Evolutionary conservation across 495 filamentous ascomycete species (phyloP).

Genomic region (Lasiosphaeria miniovina): DNA sequence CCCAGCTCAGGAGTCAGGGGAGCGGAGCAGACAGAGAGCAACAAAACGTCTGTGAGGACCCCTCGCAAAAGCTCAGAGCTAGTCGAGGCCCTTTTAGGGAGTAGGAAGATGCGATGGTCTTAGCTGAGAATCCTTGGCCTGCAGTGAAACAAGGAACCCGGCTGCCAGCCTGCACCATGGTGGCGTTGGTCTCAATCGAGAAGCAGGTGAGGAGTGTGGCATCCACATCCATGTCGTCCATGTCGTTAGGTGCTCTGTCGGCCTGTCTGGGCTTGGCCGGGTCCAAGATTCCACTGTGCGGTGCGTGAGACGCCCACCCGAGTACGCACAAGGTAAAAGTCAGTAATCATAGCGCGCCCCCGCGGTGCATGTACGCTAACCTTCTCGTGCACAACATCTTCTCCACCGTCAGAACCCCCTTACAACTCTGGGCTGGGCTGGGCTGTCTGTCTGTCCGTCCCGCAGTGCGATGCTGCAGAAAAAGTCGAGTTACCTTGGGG

Average conservation of each 20-base stretch:
- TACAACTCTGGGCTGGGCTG: too few relatives aligned
- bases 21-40: not conserved
- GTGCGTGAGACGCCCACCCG: too few relatives aligned
- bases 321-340: not conserved
- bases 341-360: constrained; percentile 1
- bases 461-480: too few relatives aligned
- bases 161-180: not conserved
- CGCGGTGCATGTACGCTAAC: not conserved
- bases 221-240: too few relatives aligned
- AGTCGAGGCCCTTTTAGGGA: not conserved
- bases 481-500: too few relatives aligned
- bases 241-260: too few relatives aligned
- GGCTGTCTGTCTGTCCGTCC: too few relatives aligned
- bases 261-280: too few relatives aligned
- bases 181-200: not conserved
- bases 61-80: not conserved
- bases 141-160: constrained; percentile 1
- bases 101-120: not conserved
- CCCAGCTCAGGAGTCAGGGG: not conserved
- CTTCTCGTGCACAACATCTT: not conserved
- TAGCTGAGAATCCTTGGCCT: constrained; percentile 2
- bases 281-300: too few relatives aligned
- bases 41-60: not conserved
- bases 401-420: not conserved
- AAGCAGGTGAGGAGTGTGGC: not conserved